Evolutionary conservation across 371 early-diverging fungal genomes (phyloP), one percentile per base, ranked within the genome.

Genomic region (Synchytrium microbalum): DNA sequence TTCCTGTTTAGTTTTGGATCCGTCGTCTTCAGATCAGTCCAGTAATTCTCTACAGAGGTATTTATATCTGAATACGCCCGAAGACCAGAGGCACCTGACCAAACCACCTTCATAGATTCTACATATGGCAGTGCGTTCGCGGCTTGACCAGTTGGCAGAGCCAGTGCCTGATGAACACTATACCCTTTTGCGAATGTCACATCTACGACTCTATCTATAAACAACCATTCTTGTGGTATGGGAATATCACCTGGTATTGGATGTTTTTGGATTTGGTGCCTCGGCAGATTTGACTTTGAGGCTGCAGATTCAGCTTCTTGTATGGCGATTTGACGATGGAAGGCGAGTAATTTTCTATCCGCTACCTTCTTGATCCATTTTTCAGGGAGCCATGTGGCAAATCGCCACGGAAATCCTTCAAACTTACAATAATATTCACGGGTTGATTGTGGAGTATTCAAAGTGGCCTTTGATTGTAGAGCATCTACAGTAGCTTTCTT

Each of bases 401-500:
- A 64, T 24, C 68, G 62, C 51, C 70, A 62, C 8, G 72, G 66
- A 19, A 54, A 52, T 26, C 59, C 53, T 54, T 24, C 54, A 32
- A 72, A 74, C 51, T 76, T 76, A 25, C 73, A 69, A 58, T 55
- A 73, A 60, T 63, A 73, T 51, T 76, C 72, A 38, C 46, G 46
- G n/a, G n/a, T n/a, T 10, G 10, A 38, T 38, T 38, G 46, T 19
- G 19, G 5, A 19, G 46, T 38, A 19, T 38, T 5, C n/a, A n/a
- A n/a, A n/a, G n/a, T n/a, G n/a, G n/a, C n/a, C n/a, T n/a, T n/a
- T n/a, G n/a, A n/a, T n/a, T n/a, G n/a, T n/a, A n/a, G n/a, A 10
- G 46, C 5, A 10, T 38, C 46, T 5, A 38, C 46, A 19, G 10
- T 10, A 19, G 10, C 46, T 19, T 38, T 38, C 5, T 19, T 5